These are phyloP conservation scores for Xylaria curta DNA, from an alignment of 495 filamentous ascomycete genomes.

Conservation along the genomic window DNA sequence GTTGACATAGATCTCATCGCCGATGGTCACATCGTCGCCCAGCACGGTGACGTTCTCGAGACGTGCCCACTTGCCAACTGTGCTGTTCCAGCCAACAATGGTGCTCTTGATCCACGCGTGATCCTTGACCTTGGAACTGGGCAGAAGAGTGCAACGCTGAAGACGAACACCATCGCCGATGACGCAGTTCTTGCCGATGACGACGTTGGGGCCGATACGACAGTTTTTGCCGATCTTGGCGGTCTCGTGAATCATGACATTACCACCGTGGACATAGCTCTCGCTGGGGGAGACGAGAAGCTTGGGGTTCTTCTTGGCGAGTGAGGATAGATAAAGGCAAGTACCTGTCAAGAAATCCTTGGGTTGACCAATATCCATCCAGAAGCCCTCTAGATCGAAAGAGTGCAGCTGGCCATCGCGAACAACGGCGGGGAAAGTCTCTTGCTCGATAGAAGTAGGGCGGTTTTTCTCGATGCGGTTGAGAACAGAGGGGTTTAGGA, in stretches of 20 bases:
- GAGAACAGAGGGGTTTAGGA: constrained; percentile 92
- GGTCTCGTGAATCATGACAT: constrained; percentile 93
- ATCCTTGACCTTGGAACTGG: constrained; percentile 93
- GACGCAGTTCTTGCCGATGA: constrained; percentile 93
- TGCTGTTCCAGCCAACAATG: constrained; percentile 99
- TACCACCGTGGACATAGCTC: constrained; percentile 90
- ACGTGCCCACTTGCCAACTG: constrained; percentile 92
- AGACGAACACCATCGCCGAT: constrained; percentile 94
- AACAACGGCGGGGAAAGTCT: constrained; percentile 96
- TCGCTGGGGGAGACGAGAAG: constrained; percentile 76
- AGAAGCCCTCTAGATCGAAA: constrained; percentile 98
- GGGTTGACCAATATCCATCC: constrained; percentile 99
- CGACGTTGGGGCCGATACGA: constrained; percentile 97
- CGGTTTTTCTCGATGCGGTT: constrained; percentile 87
- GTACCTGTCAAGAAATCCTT: constrained; percentile 98
- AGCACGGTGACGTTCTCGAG: constrained; percentile 97
- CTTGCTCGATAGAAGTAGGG: constrained; percentile 99
- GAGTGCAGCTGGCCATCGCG: constrained; percentile 93
- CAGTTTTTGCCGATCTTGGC: constrained; percentile 99
- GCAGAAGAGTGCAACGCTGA: constrained; percentile 90
- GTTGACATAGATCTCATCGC: constrained; percentile 98
- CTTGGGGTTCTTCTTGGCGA: constrained; percentile 91
- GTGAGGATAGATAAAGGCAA: constrained; percentile 92
- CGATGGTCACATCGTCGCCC: constrained; percentile 98
- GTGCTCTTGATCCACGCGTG: constrained; percentile 99